These are phyloP conservation scores for Aspergillus ellipticus DNA, from an alignment of 495 filamentous ascomycete genomes.

Conservation along the genomic window DNA sequence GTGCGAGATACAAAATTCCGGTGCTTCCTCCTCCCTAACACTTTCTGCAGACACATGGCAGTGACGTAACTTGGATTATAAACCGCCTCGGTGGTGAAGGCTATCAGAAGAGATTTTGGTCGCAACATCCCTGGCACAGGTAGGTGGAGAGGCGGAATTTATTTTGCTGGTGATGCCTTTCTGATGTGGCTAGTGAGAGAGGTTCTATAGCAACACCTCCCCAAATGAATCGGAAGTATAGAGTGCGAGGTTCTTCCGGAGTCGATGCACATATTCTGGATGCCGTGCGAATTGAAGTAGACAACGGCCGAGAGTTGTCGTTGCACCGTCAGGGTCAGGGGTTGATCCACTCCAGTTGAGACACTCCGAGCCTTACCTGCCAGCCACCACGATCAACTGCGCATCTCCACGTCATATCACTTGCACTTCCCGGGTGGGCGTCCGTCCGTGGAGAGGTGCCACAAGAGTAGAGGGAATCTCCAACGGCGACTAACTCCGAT, in stretches of 20 bases:
- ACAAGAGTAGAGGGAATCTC: too few species aligned
- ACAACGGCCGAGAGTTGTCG: not conserved
- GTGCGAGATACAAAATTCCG: too few species aligned
- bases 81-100: not conserved
- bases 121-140: not conserved
- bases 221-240: not conserved
- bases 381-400: not conserved
- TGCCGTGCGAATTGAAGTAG: not conserved
- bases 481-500: too few species aligned
- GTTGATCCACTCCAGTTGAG: too few species aligned
- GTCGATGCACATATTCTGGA: not conserved
- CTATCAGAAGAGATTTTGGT: not conserved
- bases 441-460: not conserved
- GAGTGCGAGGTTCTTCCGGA: not conserved
- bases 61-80: not conserved
- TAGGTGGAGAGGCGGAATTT: not conserved
- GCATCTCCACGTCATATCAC: not conserved
- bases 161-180: not conserved
- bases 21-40: not conserved
- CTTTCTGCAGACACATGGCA: not conserved
- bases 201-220: not conserved
- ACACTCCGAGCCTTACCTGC: not conserved
- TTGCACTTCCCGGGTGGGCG: not conserved
- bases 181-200: not conserved
- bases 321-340: not conserved